Base-by-base conservation (phyloP, 345 rosid genomes). In the Brassica incana region DNA sequence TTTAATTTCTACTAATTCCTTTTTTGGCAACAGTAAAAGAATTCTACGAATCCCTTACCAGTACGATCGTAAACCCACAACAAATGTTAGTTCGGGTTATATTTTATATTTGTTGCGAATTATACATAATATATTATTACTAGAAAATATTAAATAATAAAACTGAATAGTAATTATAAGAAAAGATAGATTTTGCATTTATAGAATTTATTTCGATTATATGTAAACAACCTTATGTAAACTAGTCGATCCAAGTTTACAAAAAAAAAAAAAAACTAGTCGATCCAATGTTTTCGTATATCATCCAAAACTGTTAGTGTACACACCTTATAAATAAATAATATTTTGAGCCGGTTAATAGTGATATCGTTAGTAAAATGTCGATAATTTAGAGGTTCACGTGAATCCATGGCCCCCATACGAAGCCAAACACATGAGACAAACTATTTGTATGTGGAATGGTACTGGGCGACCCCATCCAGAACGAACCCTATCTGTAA, bases 391-490 rank as follows among this genome's bases (percentile, higher is more conserved):
- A 38, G 83, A 80, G 83, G 83, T 80, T 80, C 83, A 76, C 83
- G 83, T 80, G 83, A 80, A 71, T 58, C 76, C 79, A 79, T 72
- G 78, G 69, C 71, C 58, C 83, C 75, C 83, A 80, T 69, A 63
- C 71, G 25, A 79, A 79, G 69, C 78, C 74, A 80, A 80, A 80
- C 75, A 80, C 18, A 80, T 52, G 79, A 74, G 83, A 80, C 83
- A 75, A 80, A 71, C 7, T 69, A 71, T 52, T 52, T 68, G 71
- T 80, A 63, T 80, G 79, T 80, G 78, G 78, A 69, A 69, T 63
- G 27, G 75, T 80, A 80, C 79, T 75, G 76, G 67, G n/a, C 62
- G 83, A 61, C 83, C 83, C 72, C 80, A 69, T 75, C 65, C 61
- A 54, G 61, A 54, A 54, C 25, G 65, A 75, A 70, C 83, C 80